phyloP scores from a whole-genome alignment of 179 eudicot genomes.

The Camellia oleifera region DNA sequence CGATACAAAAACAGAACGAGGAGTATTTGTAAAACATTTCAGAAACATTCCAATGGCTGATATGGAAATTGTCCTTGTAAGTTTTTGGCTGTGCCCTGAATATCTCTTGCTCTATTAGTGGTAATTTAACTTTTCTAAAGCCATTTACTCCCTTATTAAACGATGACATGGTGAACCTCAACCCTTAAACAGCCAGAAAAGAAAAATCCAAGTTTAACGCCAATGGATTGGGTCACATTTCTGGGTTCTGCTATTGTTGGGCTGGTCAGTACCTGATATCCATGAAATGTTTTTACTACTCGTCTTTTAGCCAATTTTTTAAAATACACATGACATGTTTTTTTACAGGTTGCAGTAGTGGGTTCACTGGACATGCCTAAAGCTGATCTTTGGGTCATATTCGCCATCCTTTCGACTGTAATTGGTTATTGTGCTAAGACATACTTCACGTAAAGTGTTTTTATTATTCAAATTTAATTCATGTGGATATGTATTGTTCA shows the following conservation, averaged over 20 bases:
- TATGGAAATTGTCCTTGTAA: slow-evolving; percentile 92
- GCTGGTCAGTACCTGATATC: slow-evolving; percentile 52
- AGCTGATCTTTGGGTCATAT: slow-evolving; percentile 75
- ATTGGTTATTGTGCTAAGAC: slow-evolving; percentile 93
- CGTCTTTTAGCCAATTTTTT: background rate
- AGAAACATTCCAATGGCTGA: slow-evolving; percentile 99
- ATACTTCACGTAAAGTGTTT: slow-evolving; percentile 73
- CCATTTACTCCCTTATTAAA: background rate
- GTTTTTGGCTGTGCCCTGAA: slow-evolving; percentile 22
- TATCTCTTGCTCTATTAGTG: background rate
- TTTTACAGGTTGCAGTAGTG: slow-evolving; percentile 70
- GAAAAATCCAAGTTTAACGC: slow-evolving; percentile 89
- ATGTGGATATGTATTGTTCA: background rate
- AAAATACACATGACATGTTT: background rate
- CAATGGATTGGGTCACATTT: slow-evolving; percentile 93
- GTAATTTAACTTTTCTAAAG: background rate
- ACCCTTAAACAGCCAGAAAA: slow-evolving; percentile 71
- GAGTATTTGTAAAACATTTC: slow-evolving; percentile 90
- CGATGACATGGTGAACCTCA: slow-evolving; percentile 7
- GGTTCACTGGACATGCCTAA: slow-evolving; percentile 74
- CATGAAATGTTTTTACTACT: background rate
- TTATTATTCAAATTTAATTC: slow-evolving; percentile 2
- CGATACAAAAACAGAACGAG: slow-evolving; percentile 59
- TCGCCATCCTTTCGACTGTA: slow-evolving; percentile 69
- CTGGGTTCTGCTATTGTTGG: slow-evolving; percentile 79